Conservation (phyloP, 371 early-diverging fungal species). For the Phascolomyces articulosus region DNA sequence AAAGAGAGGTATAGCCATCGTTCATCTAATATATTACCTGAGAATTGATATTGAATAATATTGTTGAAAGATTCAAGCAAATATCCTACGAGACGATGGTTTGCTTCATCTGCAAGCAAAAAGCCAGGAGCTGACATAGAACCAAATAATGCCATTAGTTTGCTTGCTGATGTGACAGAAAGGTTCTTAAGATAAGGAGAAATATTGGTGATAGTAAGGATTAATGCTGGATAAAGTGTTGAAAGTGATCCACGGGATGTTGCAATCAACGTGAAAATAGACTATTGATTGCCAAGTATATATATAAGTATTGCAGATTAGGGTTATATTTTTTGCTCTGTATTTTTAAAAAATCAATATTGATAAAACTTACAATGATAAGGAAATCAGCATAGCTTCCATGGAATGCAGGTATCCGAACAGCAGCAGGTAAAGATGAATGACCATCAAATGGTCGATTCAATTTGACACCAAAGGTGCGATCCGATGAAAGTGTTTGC, state of each 20-base stretch:
- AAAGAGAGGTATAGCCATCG: too few relatives aligned
- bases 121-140: constrained; percentile 82
- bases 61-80: constrained; percentile 80
- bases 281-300: constrained; percentile 31
- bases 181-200: constrained; percentile 80
- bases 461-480: constrained; percentile 74
- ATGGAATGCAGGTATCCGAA: constrained; percentile 73
- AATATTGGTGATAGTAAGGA: constrained; percentile 80
- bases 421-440: constrained; percentile 62
- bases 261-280: constrained; percentile 75
- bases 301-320: too few relatives aligned
- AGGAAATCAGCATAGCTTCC: constrained; percentile 87
- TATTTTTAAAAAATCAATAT: too few relatives aligned
- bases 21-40: constrained; percentile 28
- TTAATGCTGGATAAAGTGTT: constrained; percentile 75
- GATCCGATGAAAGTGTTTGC: constrained; percentile 83
- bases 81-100: constrained; percentile 73
- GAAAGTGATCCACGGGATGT: constrained; percentile 71
- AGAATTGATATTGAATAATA: constrained; percentile 80
- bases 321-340: neutral
- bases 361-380: constrained; percentile 69
- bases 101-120: constrained; percentile 75
- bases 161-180: constrained; percentile 71
- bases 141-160: constrained; percentile 73
- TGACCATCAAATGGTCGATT: constrained; percentile 77